Conservation (phyloP, 768 basidiomycete genomes). For the Boletus subcaerulescens region DNA sequence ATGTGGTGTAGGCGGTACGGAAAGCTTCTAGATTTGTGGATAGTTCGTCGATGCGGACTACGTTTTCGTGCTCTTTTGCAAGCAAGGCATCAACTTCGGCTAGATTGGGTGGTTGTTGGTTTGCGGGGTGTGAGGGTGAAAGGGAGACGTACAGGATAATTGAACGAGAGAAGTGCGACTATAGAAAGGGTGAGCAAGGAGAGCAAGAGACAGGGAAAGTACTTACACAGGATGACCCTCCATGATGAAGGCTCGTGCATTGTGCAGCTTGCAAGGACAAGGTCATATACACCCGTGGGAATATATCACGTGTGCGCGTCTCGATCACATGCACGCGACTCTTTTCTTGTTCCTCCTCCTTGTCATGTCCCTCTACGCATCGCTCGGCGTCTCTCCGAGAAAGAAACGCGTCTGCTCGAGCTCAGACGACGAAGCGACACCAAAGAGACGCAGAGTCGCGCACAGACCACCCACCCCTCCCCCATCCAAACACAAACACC, state of each 20-base stretch:
- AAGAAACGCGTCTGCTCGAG: slow-evolving; percentile 61
- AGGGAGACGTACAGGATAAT: slow-evolving; percentile 8
- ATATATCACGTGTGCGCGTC: slow-evolving; percentile 28
- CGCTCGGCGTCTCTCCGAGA: slow-evolving; percentile 61
- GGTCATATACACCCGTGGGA: slow-evolving; percentile 13
- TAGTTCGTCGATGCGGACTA: slow-evolving; percentile 20
- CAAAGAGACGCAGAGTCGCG: slow-evolving; percentile 65
- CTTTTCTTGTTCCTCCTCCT: neutral
- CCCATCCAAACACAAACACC: neutral
- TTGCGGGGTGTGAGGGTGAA: neutral
- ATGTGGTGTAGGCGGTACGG: slow-evolving; percentile 24
- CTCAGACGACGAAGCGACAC: slow-evolving; percentile 53
- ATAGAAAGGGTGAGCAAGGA: neutral
- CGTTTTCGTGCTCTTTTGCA: slow-evolving; percentile 22
- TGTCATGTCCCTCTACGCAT: slow-evolving; percentile 17
- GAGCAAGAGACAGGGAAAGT: accelerated
- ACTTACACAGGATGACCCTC: slow-evolving; percentile 19
- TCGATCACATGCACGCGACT: neutral
- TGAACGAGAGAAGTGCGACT: slow-evolving; percentile 6
- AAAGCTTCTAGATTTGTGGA: slow-evolving; percentile 25
- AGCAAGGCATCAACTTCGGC: slow-evolving; percentile 31
- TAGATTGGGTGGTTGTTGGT: neutral
- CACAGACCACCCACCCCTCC: slow-evolving; percentile 20
- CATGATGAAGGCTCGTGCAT: slow-evolving; percentile 5
- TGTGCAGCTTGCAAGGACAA: neutral